Base-by-base conservation (phyloP, 2,329 filamentous ascomycete genomes). In the Colletotrichum acutatum region DNA sequence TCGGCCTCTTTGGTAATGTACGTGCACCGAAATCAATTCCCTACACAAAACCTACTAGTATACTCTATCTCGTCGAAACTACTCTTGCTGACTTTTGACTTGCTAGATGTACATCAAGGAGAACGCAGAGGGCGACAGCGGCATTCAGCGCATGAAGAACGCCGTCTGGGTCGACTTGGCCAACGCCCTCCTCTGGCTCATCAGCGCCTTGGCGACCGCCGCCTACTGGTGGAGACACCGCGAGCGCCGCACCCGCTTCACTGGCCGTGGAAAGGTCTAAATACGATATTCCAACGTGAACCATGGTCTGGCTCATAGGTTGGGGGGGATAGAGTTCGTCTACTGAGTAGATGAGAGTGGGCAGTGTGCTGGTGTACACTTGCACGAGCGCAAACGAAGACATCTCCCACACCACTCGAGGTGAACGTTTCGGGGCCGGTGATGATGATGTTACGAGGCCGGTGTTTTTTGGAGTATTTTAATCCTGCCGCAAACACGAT, bases 121-220 rank as follows among this genome's bases (percentile, higher is more conserved):
- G 78, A 81, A 94, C 71, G 81, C 91, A 0, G 86, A 93, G 79
- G 91, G 91, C 16, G 88, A 94, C 79, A 77, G 78, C 53, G 91
- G 88, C 62, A 88, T 96, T 70, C 84, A 86, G 76, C 89, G 94
- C 69, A 97, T 98, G 95, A 95, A 95, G 84, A 91, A 92, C 79
- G 94, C 94, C 5, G 94, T 97, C 19, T 97, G 94, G 93, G 87
- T 97, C 58, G 93, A 96, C 81, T 82, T 97, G 63, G 85, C 89
- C 59, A 94, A 92, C 80, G 89, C 94, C 81, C 79, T 94, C 16
- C 86, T 98, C 63, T 98, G 95, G 95, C 83, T 95, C 62, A 81
- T 92, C 59, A 91, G 90, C 3, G 87, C 89, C 4, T 71, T 88
- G 14, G 89, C 87, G 32, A 85, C 88, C 16, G 84, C 85, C 16